Percentiles rank a stretch among this genome's conserved stretches.
Evolutionary conservation across 2,329 filamentous ascomycete genomes (phyloP).

Genomic region (Pseudogymnoascus sp.): DNA sequence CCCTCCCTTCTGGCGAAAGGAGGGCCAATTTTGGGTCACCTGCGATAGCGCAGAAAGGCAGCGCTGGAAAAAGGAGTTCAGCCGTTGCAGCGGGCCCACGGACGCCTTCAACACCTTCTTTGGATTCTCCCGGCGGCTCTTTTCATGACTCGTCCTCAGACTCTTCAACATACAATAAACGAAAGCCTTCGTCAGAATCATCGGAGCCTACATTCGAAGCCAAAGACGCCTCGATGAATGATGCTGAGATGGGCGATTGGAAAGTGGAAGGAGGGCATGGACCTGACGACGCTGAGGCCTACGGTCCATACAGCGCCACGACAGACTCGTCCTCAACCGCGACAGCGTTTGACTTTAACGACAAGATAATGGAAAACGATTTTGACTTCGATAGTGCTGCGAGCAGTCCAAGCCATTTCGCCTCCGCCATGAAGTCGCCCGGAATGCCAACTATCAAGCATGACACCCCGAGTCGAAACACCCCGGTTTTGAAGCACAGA

Average conservation of each 20-base stretch:
- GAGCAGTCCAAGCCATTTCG: slow-evolving; percentile 43
- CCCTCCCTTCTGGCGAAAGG: slow-evolving; percentile 23
- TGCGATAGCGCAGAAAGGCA: slow-evolving; percentile 22
- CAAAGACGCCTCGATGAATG: slow-evolving; percentile 39
- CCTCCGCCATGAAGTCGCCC: slow-evolving; percentile 33
- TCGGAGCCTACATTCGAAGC: slow-evolving; percentile 37
- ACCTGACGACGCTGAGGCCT: slow-evolving; percentile 34
- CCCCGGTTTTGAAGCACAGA: slow-evolving; percentile 22
- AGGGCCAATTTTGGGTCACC: slow-evolving; percentile 24
- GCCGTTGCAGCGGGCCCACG: slow-evolving; percentile 20
- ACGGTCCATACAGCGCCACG: slow-evolving; percentile 31
- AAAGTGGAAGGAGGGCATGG: slow-evolving; percentile 31
- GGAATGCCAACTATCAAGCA: slow-evolving; percentile 36
- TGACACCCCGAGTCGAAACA: slow-evolving; percentile 25
- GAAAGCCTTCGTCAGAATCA: slow-evolving; percentile 40
- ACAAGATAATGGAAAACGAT: slow-evolving; percentile 40
- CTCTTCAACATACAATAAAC: slow-evolving; percentile 41
- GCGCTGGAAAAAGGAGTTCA: slow-evolving; percentile 17
- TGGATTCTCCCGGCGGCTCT: slow-evolving; percentile 31
- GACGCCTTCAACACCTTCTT: slow-evolving; percentile 23
- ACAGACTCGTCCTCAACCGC: slow-evolving; percentile 32
- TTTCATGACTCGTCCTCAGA: slow-evolving; percentile 45
- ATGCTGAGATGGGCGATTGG: slow-evolving; percentile 38
- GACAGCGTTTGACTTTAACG: slow-evolving; percentile 32
- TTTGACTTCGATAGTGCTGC: slow-evolving; percentile 54